A percentile compares a stretch with the other conserved stretches of the same genome.
Evolutionary conservation across 2,329 filamentous ascomycete genomes (phyloP).

Genomic region (Pseudogymnoascus verrucosus): DNA sequence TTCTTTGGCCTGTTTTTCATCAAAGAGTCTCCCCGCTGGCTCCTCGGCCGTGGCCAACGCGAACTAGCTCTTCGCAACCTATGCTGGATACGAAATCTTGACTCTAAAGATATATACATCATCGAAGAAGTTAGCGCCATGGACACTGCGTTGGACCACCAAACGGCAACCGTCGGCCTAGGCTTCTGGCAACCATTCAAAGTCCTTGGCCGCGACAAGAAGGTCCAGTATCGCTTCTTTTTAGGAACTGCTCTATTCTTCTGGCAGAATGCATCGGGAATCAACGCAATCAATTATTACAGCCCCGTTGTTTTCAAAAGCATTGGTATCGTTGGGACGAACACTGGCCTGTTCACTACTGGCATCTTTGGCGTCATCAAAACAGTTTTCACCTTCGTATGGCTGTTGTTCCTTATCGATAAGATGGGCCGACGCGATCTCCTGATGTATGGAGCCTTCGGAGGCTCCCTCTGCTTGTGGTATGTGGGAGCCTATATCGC

Average conservation of each 20-base stretch:
- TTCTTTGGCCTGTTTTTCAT: slow-evolving; percentile 52
- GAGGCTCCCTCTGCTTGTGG: slow-evolving; percentile 58
- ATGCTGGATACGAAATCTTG: slow-evolving; percentile 57
- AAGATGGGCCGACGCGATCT: slow-evolving; percentile 53
- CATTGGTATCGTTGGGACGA: slow-evolving; percentile 50
- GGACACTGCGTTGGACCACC: slow-evolving; percentile 60
- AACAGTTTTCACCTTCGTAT: slow-evolving; percentile 59
- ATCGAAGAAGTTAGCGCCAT: slow-evolving; percentile 65
- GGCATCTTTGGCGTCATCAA: slow-evolving; percentile 74
- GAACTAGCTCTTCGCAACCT: slow-evolving; percentile 51
- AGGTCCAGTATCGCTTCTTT: slow-evolving; percentile 63
- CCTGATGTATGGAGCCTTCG: slow-evolving; percentile 55
- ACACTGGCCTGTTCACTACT: slow-evolving; percentile 54
- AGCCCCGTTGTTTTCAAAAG: slow-evolving; percentile 59
- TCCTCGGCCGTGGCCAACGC: slow-evolving; percentile 53
- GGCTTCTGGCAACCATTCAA: slow-evolving; percentile 70
- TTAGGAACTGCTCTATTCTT: slow-evolving; percentile 68
- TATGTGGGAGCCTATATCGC: slow-evolving; percentile 55
- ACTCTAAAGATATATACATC: slow-evolving; percentile 53
- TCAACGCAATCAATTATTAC: slow-evolving; percentile 76
- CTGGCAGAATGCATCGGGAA: slow-evolving; percentile 70
- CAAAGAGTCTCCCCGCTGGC: slow-evolving; percentile 61
- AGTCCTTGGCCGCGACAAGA: slow-evolving; percentile 43
- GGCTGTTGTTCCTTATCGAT: slow-evolving; percentile 63
- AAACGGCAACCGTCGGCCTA: slow-evolving; percentile 52